Evolutionary conservation across 1,284 basidiomycete species (phyloP), one percentile per base, ranked within the genome.

Genomic region (Albatrellus sp.): DNA sequence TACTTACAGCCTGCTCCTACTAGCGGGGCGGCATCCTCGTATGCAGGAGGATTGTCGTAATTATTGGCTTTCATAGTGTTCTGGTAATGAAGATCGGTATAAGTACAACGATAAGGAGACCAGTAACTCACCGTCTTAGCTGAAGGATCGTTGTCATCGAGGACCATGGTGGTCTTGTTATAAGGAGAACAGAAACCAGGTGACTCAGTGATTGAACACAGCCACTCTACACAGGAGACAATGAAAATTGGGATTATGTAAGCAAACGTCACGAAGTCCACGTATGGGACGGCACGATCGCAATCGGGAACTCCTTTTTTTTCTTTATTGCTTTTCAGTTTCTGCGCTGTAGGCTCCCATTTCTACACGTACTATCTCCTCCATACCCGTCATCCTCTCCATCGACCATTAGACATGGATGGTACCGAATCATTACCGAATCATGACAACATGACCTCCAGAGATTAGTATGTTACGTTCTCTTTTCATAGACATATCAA

Each of bases 401-500:
- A 6, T 12, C 24, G 5, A 33, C 30, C 17, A 19, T 12, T 36
- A 17, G 58, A 55, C 45, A 78, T 75, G 71, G 62, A 65, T 49
- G 68, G 57, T 30, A 53, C 60, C 14, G 62, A 67, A 38, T 59
- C 65, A 44, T 66, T 73, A 37, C 60, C 63, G 42, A 63, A 55
- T 24, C 29, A 50, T 28, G 65, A 64, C 45, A 55, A 54, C 55
- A 84, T 85, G 81, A 85, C 81, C 42, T 86, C 83, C 11, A 73
- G 69, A 69, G 83, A 87, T 73, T 87, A 87, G 83, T 87, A 67
- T 73, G 78, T 71, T 61, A 54, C 12, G 55, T 55, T 59, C 56
- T 55, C 47, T 45, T 53, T 50, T 33, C 51, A 44, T 43, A 37
- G 43, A 9, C n/a, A 34, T 12, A 19, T 19, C 11, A 35, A n/a